These are phyloP conservation scores for Parascedosporium putredinis DNA, from an alignment of 2,329 filamentous ascomycete genomes.

Conservation along the genomic window DNA sequence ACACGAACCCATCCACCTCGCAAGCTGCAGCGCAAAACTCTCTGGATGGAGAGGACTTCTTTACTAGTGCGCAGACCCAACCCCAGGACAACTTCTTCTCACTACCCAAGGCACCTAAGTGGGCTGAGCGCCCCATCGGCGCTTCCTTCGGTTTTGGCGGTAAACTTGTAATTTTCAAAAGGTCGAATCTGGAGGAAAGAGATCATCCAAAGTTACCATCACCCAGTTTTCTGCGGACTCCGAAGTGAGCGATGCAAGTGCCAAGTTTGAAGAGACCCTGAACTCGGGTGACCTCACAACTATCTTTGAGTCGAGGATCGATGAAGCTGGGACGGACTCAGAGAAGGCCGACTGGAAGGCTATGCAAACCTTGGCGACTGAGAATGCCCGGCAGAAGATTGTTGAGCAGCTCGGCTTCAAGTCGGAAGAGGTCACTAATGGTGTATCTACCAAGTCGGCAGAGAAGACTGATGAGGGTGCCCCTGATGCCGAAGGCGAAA, in stretches of 20 bases:
- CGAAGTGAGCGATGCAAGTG: conserved; percentile 70
- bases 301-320: conserved; percentile 72
- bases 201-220: conserved; percentile 69
- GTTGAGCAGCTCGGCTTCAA: conserved; percentile 85
- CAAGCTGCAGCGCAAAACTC: conserved; percentile 57
- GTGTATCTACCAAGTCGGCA: conserved; percentile 21
- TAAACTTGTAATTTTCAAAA: conserved; percentile 71
- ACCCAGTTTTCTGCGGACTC: conserved; percentile 84
- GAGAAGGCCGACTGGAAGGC: conserved; percentile 96
- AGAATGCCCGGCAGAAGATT: conserved; percentile 76
- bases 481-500: conserved; percentile 53
- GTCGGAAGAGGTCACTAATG: conserved; percentile 34
- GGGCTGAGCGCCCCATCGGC: conserved; percentile 76
- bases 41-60: conserved; percentile 90
- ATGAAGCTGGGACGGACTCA: conserved; percentile 68
- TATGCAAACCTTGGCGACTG: conserved; percentile 76
- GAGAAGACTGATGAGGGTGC: conserved; percentile 22
- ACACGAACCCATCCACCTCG: conserved; percentile 70
- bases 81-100: conserved; percentile 87
- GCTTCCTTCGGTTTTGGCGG: conserved; percentile 94
- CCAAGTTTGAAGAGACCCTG: conserved; percentile 77
- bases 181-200: conserved; percentile 49
- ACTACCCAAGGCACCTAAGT: conserved; percentile 74
- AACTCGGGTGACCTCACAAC: conserved; percentile 63
- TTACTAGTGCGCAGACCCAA: conserved; percentile 83